phyloP scores from a whole-genome alignment of 768 basidiomycete species.

The Podaxis sp. region DNA sequence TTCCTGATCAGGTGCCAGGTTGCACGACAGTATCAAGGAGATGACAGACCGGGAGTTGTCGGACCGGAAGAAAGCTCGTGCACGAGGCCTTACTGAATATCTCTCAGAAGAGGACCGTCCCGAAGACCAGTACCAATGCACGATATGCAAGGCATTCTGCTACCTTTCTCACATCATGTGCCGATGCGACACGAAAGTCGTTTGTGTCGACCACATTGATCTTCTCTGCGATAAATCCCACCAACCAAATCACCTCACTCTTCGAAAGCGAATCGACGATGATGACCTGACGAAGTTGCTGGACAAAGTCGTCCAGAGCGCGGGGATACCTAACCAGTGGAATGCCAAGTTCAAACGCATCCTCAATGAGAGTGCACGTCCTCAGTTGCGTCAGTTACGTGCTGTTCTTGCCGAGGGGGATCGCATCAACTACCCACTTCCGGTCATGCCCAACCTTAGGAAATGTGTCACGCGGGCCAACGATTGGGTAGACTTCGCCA shows the following conservation, averaged over 20 bases:
- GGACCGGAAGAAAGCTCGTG: constrained; percentile 63
- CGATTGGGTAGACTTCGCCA: constrained; percentile 87
- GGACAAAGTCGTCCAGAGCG: constrained; percentile 65
- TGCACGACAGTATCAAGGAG: constrained; percentile 78
- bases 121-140: constrained; percentile 96
- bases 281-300: constrained; percentile 70
- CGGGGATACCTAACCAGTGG: constrained; percentile 76
- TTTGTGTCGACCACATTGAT: constrained; percentile 83
- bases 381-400: constrained; percentile 74
- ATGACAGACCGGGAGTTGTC: constrained; percentile 86
- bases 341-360: constrained; percentile 64
- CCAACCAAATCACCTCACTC: constrained; percentile 44
- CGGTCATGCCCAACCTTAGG: constrained; percentile 69
- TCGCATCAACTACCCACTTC: constrained; percentile 72
- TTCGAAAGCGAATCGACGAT: constrained; percentile 84
- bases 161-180: constrained; percentile 93
- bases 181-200: constrained; percentile 72
- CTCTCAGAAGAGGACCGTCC: constrained; percentile 78
- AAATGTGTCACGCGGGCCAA: constrained; percentile 81
- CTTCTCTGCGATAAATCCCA: constrained; percentile 63
- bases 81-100: constrained; percentile 60
- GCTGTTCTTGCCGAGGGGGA: constrained; percentile 88
- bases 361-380: constrained; percentile 67
- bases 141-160: constrained; percentile 89
- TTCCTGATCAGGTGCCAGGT: constrained; percentile 47